phyloP scores from a whole-genome alignment of 345 rosid genomes.

The Melaleuca alternifolia region DNA sequence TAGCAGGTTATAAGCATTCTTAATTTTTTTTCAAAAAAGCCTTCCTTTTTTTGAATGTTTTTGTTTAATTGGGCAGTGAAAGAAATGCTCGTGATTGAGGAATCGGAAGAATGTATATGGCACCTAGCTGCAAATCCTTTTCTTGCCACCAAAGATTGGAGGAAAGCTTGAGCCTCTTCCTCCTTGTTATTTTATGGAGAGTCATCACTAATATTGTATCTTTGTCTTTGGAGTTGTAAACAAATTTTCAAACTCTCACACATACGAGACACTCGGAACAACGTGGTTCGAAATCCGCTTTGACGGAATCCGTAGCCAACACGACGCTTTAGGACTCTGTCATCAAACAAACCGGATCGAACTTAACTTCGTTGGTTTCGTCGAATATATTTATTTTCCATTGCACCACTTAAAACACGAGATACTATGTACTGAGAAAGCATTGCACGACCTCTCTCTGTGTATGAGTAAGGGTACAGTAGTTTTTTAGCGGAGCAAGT shows the following conservation, averaged over 20 bases:
- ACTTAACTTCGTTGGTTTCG: neutral
- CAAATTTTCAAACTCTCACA: neutral
- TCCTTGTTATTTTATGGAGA: neutral
- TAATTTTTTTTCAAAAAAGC: neutral
- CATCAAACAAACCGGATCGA: neutral
- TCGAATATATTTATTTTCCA: neutral
- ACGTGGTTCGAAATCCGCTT: neutral
- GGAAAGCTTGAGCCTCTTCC: neutral
- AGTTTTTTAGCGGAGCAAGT: too few relatives aligned
- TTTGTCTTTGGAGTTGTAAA: neutral
- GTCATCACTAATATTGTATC: neutral
- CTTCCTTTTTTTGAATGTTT: neutral
- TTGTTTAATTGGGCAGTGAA: neutral
- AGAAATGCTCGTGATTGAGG: neutral
- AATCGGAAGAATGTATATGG: neutral
- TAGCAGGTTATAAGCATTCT: neutral
- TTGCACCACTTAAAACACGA: neutral
- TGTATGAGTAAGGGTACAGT: too few relatives aligned
- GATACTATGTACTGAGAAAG: neutral
- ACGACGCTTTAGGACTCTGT: neutral
- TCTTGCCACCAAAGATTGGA: neutral
- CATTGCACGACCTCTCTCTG: neutral
- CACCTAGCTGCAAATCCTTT: neutral
- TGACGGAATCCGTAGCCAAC: neutral
- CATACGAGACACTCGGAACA: neutral